Evolutionary conservation across 345 rosid genomes (phyloP).

Genomic region (Cardamine resedifolia): DNA sequence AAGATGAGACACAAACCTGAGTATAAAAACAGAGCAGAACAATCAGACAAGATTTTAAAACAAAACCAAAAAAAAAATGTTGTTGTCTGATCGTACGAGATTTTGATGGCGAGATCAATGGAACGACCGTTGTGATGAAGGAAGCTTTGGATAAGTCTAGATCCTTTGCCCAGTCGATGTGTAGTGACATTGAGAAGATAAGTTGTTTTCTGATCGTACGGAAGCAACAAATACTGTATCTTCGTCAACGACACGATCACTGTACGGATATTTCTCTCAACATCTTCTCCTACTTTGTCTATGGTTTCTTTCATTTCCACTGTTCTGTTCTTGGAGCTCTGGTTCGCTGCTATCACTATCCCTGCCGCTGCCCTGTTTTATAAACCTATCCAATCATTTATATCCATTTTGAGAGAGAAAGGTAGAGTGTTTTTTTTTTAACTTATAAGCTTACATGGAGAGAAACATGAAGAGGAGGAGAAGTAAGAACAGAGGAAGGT

Average conservation of each 20-base stretch:
- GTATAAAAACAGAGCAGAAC: background rate
- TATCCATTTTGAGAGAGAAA: too few species aligned
- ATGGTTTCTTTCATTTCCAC: slow-evolving; percentile 46
- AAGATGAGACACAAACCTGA: slow-evolving; percentile 50
- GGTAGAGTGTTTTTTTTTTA: too few species aligned
- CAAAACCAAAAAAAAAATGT: background rate
- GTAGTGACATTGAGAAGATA: slow-evolving; percentile 42
- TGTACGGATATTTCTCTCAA: slow-evolving; percentile 35
- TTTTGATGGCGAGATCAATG: slow-evolving; percentile 46
- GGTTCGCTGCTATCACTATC: slow-evolving; percentile 48
- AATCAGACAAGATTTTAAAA: slow-evolving; percentile 3
- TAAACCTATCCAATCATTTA: too few species aligned
- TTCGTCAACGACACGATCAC: slow-evolving; percentile 39
- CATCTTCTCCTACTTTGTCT: slow-evolving; percentile 45
- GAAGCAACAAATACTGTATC: slow-evolving; percentile 48
- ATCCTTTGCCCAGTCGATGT: slow-evolving; percentile 47
- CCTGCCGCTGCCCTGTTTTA: slow-evolving; percentile 45
- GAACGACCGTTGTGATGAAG: slow-evolving; percentile 41
- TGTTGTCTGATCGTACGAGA: slow-evolving; percentile 37
- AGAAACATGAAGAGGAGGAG: slow-evolving; percentile 48
- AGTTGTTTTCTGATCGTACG: slow-evolving; percentile 46
- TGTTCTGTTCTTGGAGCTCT: slow-evolving; percentile 41
- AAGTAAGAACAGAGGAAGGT: slow-evolving; percentile 38
- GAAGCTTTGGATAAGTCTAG: slow-evolving; percentile 41
- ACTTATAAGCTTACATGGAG: slow-evolving; percentile 49